These are phyloP conservation scores for Schizophyllum commune DNA, from an alignment of 1,284 basidiomycete genomes.

Conservation along the genomic window DNA sequence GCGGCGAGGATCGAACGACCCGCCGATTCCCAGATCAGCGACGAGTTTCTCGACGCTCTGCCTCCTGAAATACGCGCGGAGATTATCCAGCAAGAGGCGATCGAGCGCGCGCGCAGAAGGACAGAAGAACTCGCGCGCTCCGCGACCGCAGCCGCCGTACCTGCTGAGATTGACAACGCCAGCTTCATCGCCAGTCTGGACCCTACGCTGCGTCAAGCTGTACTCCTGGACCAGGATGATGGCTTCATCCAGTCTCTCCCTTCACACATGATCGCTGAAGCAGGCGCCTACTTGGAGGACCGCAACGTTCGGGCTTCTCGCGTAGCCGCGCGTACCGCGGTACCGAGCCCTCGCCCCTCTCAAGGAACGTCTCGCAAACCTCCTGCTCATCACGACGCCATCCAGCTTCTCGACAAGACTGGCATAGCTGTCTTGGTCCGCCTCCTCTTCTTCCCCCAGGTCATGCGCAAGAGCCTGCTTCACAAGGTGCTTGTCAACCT, in stretches of 20 bases:
- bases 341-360: slow-evolving; percentile 10
- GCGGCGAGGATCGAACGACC: slow-evolving; percentile 67
- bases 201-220: slow-evolving; percentile 77
- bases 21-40: slow-evolving; percentile 81
- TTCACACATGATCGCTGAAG: slow-evolving; percentile 79
- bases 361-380: slow-evolving; percentile 32
- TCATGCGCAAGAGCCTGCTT: slow-evolving; percentile 78
- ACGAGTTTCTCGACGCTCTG: slow-evolving; percentile 93
- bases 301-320: slow-evolving; percentile 31
- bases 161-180: slow-evolving; percentile 76
- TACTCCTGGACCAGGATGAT: slow-evolving; percentile 83
- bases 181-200: slow-evolving; percentile 86
- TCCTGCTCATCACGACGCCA: slow-evolving; percentile 70
- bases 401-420: slow-evolving; percentile 88
- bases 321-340: slow-evolving; percentile 22
- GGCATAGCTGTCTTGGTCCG: slow-evolving; percentile 89
- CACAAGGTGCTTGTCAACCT: slow-evolving; percentile 92
- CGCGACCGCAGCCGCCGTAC: slow-evolving; percentile 28
- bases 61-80: slow-evolving; percentile 96
- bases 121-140: slow-evolving; percentile 32
- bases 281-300: slow-evolving; percentile 56
- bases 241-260: slow-evolving; percentile 75
- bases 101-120: slow-evolving; percentile 67
- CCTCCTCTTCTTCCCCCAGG: slow-evolving; percentile 94
- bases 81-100: slow-evolving; percentile 89